phyloP scores from a whole-genome alignment of 139 green algal genomes.

The Monoraphidium neglectum region DNA sequence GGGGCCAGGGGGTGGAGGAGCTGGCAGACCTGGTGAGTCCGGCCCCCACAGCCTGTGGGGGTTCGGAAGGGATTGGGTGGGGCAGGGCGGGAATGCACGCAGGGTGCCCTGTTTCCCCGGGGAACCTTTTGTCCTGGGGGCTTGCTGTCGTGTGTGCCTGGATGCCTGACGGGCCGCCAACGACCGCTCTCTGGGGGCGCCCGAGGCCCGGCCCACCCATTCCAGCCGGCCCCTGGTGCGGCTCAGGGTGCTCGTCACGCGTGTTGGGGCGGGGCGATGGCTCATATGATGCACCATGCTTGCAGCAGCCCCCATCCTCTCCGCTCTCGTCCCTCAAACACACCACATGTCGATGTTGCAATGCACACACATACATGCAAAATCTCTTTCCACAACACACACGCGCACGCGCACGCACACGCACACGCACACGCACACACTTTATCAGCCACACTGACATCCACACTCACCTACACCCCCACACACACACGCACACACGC shows the following conservation, averaged over 20 bases:
- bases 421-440: not conserved
- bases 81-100: not conserved
- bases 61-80: not conserved
- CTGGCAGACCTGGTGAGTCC: constrained; percentile 14
- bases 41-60: constrained; percentile 12
- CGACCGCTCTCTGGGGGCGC: not conserved
- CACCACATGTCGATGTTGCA: not conserved
- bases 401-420: not conserved
- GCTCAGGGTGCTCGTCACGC: too few species aligned
- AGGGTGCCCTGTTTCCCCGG: too few species aligned
- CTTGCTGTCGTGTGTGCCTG: not conserved
- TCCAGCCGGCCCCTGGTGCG: too few species aligned
- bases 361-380: not conserved
- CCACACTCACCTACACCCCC: too few species aligned
- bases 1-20: constrained; percentile 10
- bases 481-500: too few species aligned
- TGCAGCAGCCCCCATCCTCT: too few species aligned
- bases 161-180: not conserved
- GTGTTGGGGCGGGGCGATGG: too few species aligned
- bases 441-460: not conserved
- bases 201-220: not conserved
- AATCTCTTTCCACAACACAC: not conserved
- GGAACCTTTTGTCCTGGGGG: too few species aligned
- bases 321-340: not conserved
- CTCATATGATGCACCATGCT: too few species aligned